phyloP scores from a whole-genome alignment of 106 monocot genomes.

The Acanthochlamys bracteata region DNA sequence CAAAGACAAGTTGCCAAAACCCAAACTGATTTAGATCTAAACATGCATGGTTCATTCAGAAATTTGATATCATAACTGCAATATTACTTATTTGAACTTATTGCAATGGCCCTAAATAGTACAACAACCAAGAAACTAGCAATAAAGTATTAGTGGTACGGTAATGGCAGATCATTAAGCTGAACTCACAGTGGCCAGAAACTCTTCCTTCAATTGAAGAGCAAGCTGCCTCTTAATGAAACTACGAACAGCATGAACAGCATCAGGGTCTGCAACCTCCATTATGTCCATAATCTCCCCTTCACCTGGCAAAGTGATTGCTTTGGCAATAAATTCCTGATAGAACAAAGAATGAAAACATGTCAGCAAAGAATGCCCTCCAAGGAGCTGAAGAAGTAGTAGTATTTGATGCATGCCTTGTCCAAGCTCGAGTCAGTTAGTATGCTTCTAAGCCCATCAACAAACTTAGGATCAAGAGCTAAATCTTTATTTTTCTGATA shows the following conservation, averaged over 20 bases:
- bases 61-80: too few species aligned
- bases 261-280: constrained; percentile 73
- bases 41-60: too few species aligned
- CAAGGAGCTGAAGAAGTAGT: constrained; percentile 9
- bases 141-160: too few species aligned
- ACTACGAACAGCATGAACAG: constrained; percentile 62
- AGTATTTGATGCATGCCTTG: constrained; percentile 39
- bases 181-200: constrained; percentile 42
- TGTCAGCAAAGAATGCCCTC: not conserved
- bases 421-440: constrained; percentile 69
- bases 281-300: constrained; percentile 87
- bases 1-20: too few species aligned
- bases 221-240: constrained; percentile 64
- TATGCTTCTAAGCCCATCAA: constrained; percentile 71
- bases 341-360: constrained; percentile 1
- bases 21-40: not conserved
- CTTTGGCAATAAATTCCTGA: constrained; percentile 92
- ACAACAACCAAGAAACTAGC: too few species aligned
- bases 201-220: constrained; percentile 42
- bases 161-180: not conserved
- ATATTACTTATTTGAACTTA: too few species aligned
- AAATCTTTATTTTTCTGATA: constrained; percentile 68
- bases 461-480: constrained; percentile 65
- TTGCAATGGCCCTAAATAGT: too few species aligned
- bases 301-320: constrained; percentile 78